These are phyloP conservation scores for Phaseolus lunatus DNA, from an alignment of 306 rosid genomes.

Conservation along the genomic window DNA sequence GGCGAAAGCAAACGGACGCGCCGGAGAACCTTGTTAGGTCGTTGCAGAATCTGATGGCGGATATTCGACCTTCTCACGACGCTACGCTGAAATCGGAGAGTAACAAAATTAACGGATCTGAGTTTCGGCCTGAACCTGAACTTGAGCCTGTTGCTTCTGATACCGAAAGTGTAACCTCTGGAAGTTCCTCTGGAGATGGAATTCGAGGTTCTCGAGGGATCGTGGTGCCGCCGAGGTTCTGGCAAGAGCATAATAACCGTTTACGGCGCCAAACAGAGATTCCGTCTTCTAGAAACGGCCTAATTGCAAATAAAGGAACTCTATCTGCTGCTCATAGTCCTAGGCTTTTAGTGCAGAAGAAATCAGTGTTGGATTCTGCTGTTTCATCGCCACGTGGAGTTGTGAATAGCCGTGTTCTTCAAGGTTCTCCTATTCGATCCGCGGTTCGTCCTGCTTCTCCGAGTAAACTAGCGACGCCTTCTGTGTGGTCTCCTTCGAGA, in stretches of 20 bases:
- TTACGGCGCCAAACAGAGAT: constrained; percentile 61
- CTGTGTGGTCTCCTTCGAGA: constrained; percentile 64
- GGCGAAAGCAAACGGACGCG: constrained; percentile 51
- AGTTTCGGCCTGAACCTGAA: constrained; percentile 41
- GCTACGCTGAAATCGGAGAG: constrained; percentile 52
- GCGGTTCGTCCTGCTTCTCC: constrained; percentile 76
- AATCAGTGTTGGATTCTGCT: constrained; percentile 56
- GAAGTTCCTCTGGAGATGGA: constrained; percentile 53
- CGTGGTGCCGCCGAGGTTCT: constrained; percentile 73
- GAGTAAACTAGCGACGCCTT: constrained; percentile 50
- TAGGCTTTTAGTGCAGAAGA: constrained; percentile 55
- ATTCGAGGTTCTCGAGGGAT: constrained; percentile 58
- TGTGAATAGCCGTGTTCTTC: constrained; percentile 59
- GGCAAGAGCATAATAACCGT: constrained; percentile 70
- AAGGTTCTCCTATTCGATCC: constrained; percentile 68
- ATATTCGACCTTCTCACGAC: constrained; percentile 49
- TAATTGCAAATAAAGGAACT: constrained; percentile 53
- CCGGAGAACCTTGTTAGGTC: constrained; percentile 66
- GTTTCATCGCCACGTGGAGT: constrained; percentile 71
- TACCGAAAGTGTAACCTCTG: constrained; percentile 80
- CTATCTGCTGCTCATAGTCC: constrained; percentile 42
- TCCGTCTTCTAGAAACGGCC: constrained; percentile 54
- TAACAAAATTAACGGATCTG: constrained; percentile 58
- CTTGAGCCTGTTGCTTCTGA: constrained; percentile 61
- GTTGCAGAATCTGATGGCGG: constrained; percentile 62